Evolutionary conservation across 768 basidiomycete genomes (phyloP).

Genomic region (Mrakia frigida): DNA sequence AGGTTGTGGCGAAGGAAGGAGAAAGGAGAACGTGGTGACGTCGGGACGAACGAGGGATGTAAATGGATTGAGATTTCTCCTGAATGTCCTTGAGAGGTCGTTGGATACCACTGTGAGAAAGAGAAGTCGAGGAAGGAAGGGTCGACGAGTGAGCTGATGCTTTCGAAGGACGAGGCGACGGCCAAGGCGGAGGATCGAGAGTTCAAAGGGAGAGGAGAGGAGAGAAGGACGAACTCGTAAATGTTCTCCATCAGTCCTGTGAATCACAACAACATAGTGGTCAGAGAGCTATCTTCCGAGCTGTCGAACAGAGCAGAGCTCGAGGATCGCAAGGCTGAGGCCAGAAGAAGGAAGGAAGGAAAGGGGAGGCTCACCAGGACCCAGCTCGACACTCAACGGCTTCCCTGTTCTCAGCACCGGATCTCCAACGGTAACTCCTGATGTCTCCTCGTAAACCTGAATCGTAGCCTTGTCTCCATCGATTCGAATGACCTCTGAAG

Average conservation of each 20-base stretch:
- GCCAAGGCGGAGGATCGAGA: neutral
- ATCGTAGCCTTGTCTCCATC: slow-evolving; percentile 97
- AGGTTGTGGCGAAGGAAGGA: neutral
- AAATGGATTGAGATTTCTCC: slow-evolving; percentile 96
- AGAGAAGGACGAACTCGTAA: slow-evolving; percentile 55
- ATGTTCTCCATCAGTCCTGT: slow-evolving; percentile 98
- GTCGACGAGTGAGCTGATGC: neutral
- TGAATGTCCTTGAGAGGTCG: slow-evolving; percentile 69
- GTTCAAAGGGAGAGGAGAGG: neutral
- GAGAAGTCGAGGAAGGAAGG: neutral
- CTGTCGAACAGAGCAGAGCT: neutral
- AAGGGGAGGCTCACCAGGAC: slow-evolving; percentile 63
- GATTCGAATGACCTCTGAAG: slow-evolving; percentile 98
- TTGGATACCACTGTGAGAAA: slow-evolving; percentile 37
- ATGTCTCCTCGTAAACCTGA: slow-evolving; percentile 99
- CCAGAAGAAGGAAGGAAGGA: slow-evolving; percentile 23
- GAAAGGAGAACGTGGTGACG: neutral
- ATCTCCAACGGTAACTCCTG: slow-evolving; percentile 97
- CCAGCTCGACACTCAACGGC: slow-evolving; percentile 93
- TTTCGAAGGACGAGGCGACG: neutral
- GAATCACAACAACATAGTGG: neutral
- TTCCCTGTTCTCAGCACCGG: slow-evolving; percentile 96
- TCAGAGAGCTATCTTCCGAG: neutral
- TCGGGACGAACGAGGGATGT: slow-evolving; percentile 62
- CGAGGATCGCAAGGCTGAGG: neutral